Evolutionary conservation across 2,329 filamentous ascomycete species (phyloP).

Genomic region (Dendrostoma leiphaemia): DNA sequence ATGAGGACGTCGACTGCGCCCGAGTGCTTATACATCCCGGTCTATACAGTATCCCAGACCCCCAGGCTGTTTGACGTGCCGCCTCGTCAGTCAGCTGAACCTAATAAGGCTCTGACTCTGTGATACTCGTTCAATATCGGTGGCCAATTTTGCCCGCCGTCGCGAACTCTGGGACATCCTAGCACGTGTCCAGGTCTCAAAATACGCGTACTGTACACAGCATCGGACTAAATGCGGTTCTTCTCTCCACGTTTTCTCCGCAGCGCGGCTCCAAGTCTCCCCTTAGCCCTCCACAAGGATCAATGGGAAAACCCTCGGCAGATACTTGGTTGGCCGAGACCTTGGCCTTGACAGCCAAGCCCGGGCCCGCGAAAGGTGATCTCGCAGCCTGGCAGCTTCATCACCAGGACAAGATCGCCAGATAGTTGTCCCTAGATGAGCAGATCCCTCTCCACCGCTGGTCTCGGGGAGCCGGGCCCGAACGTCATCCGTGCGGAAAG

Average conservation of each 20-base stretch:
- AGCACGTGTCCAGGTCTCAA: no score
- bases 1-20: no score
- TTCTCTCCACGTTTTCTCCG: conserved; percentile 9
- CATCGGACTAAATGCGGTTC: no score
- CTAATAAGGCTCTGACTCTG: no score
- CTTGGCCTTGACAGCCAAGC: neutral
- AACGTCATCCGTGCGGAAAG: neutral
- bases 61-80: no score
- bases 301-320: conserved; percentile 8
- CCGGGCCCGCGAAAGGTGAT: neutral
- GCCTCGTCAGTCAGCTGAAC: no score
- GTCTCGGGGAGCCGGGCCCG: no score
- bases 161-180: neutral
- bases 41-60: no score
- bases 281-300: neutral
- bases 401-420: neutral
- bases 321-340: conserved; percentile 15
- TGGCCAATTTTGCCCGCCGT: conserved; percentile 10
- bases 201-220: no score
- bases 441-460: neutral
- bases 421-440: neutral
- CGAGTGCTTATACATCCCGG: no score
- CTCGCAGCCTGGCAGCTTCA: neutral
- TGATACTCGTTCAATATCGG: conserved; percentile 3
- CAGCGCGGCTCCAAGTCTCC: conserved; percentile 16